phyloP scores from a whole-genome alignment of 2,329 filamentous ascomycete species.

The Orbilia blumenaviensis region DNA sequence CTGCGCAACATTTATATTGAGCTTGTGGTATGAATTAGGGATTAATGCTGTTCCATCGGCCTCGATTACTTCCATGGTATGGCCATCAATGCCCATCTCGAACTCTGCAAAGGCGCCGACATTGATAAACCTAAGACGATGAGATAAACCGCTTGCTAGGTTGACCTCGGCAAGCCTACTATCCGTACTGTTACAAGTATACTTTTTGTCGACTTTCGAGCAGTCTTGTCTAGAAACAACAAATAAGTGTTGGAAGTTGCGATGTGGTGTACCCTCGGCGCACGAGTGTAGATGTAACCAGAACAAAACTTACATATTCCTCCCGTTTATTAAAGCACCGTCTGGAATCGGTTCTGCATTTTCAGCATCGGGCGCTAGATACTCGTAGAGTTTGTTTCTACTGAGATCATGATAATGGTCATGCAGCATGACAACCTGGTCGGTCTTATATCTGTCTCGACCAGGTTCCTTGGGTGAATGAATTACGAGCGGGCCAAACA shows the following conservation, averaged over 20 bases:
- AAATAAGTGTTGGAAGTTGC: not conserved
- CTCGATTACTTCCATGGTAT: slow-evolving; percentile 70
- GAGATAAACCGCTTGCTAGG: slow-evolving; percentile 67
- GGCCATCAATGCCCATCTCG: slow-evolving; percentile 75
- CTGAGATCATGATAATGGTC: slow-evolving; percentile 76
- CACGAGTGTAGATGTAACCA: not conserved
- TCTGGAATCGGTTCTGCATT: slow-evolving; percentile 74
- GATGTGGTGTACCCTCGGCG: not conserved
- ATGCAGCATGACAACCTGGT: slow-evolving; percentile 73
- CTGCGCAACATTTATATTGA: slow-evolving; percentile 76
- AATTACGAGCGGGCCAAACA: slow-evolving; percentile 74
- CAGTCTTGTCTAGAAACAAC: slow-evolving; percentile 40
- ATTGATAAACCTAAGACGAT: slow-evolving; percentile 75
- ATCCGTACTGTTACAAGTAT: slow-evolving; percentile 45
- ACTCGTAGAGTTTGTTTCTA: slow-evolving; percentile 65
- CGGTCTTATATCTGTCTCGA: slow-evolving; percentile 67
- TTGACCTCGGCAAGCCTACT: slow-evolving; percentile 62
- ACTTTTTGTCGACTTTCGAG: slow-evolving; percentile 39
- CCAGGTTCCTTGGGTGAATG: slow-evolving; percentile 68
- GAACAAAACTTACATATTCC: slow-evolving; percentile 37
- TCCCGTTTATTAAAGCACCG: slow-evolving; percentile 71
- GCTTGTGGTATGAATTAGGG: slow-evolving; percentile 68
- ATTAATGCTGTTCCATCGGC: slow-evolving; percentile 75
- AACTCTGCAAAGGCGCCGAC: slow-evolving; percentile 76
- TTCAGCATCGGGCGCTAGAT: slow-evolving; percentile 67